phyloP scores from a whole-genome alignment of 1,284 basidiomycete species.

The Apiotrichum gracile region DNA sequence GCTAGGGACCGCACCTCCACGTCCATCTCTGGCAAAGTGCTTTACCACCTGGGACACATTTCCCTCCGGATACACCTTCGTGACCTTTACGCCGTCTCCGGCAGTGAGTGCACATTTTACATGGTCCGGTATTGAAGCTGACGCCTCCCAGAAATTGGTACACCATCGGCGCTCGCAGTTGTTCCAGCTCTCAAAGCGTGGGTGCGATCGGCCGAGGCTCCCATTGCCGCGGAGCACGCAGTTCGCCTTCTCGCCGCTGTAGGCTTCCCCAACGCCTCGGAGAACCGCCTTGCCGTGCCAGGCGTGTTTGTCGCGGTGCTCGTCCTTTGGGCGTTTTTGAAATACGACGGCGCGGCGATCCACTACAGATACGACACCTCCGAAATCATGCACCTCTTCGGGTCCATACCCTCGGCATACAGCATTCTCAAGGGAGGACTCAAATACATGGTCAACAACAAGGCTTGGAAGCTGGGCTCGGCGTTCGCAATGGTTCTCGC shows the following conservation, averaged over 20 bases:
- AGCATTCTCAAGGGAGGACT: constrained; percentile 11
- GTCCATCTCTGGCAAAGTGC: neutral
- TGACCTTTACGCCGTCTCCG: constrained; percentile 18
- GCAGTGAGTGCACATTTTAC: constrained; percentile 16
- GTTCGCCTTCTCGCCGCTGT: constrained; percentile 8
- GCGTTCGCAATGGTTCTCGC: constrained; percentile 20
- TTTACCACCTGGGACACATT: constrained; percentile 24
- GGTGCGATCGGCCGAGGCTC: constrained; percentile 12
- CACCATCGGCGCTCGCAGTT: constrained; percentile 4
- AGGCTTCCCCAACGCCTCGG: constrained; percentile 5
- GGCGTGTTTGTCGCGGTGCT: constrained; percentile 18
- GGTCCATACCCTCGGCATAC: neutral
- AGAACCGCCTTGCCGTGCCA: constrained; percentile 16
- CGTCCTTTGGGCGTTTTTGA: constrained; percentile 18
- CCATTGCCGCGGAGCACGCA: constrained; percentile 14
- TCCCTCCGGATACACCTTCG: constrained; percentile 15
- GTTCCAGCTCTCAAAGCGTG: constrained; percentile 8
- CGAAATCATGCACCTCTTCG: neutral
- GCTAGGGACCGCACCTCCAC: neutral
- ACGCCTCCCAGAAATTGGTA: constrained; percentile 5
- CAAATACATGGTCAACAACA: constrained; percentile 17
- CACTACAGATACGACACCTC: neutral
- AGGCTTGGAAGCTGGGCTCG: constrained; percentile 21
- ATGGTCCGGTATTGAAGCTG: neutral
- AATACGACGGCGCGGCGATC: constrained; percentile 4